These are phyloP conservation scores for Ziziphus jujuba DNA, from an alignment of 306 rosid species.

Conservation along the genomic window DNA sequence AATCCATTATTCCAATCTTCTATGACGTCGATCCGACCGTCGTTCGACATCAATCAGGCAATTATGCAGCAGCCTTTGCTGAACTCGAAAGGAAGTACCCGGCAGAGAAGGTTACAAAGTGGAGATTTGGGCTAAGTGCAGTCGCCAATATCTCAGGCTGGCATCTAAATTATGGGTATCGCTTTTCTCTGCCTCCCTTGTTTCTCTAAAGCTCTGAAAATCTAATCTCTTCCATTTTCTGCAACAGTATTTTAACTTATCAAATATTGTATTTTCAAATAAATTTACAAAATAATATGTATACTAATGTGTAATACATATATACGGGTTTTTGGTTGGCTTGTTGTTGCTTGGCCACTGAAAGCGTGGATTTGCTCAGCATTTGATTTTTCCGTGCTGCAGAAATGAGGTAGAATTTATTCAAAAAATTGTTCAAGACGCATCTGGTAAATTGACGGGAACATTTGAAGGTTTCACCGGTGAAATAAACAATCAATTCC, in stretches of 20 bases:
- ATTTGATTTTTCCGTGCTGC: too few species aligned
- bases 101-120: not conserved
- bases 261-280: too few species aligned
- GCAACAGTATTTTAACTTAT: too few species aligned
- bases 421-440: not conserved
- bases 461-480: not conserved
- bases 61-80: not conserved
- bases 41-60: not conserved
- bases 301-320: too few species aligned
- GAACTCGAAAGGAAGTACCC: not conserved
- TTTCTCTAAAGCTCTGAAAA: too few species aligned
- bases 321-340: too few species aligned
- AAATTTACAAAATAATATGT: too few species aligned
- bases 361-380: too few species aligned
- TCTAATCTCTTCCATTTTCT: too few species aligned
- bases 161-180: not conserved
- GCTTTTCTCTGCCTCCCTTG: too few species aligned
- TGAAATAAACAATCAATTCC: not conserved
- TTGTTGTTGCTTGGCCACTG: too few species aligned
- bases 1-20: not conserved
- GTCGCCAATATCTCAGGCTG: constrained; percentile 7
- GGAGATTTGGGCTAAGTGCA: not conserved
- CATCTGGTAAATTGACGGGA: not conserved
- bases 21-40: not conserved
- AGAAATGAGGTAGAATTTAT: constrained; percentile 6